These are phyloP conservation scores for Lachnellula cervina DNA, from an alignment of 2,329 filamentous ascomycete genomes.

Conservation along the genomic window DNA sequence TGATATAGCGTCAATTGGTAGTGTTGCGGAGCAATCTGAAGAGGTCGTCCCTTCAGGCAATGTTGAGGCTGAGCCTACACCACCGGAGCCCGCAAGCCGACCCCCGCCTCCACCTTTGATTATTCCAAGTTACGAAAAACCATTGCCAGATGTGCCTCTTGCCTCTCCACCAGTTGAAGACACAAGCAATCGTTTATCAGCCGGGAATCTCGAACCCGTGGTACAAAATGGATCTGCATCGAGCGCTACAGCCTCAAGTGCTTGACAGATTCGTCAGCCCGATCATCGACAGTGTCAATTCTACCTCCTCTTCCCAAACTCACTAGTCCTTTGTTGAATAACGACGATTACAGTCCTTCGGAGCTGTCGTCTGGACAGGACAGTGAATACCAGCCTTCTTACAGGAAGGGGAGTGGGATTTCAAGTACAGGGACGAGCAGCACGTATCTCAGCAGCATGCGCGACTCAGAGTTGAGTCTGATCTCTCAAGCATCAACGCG, in stretches of 20 bases:
- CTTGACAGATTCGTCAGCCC: slow-evolving; percentile 30
- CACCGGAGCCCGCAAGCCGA: slow-evolving; percentile 33
- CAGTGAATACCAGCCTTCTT: slow-evolving; percentile 46
- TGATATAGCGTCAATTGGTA: slow-evolving; percentile 39
- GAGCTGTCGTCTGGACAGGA: slow-evolving; percentile 45
- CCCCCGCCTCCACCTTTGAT: slow-evolving; percentile 41
- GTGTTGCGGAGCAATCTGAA: slow-evolving; percentile 30
- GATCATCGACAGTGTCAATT: slow-evolving; percentile 42
- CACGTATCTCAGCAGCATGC: slow-evolving; percentile 66
- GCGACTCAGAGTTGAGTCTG: slow-evolving; percentile 75
- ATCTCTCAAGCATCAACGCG: slow-evolving; percentile 79
- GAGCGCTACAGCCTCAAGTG: neutral
- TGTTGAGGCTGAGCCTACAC: slow-evolving; percentile 6
- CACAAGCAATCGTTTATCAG: neutral
- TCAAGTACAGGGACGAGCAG: slow-evolving; percentile 75
- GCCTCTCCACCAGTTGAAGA: slow-evolving; percentile 31
- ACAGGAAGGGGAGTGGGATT: slow-evolving; percentile 63
- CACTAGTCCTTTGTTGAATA: slow-evolving; percentile 44
- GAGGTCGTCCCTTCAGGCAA: slow-evolving; percentile 4
- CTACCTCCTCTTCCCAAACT: slow-evolving; percentile 55
- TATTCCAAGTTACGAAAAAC: slow-evolving; percentile 56
- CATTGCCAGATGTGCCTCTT: slow-evolving; percentile 58
- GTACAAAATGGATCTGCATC: slow-evolving; percentile 12
- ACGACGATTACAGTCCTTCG: slow-evolving; percentile 45
- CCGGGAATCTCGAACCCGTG: slow-evolving; percentile 13